Evolutionary conservation across 495 filamentous ascomycete species (phyloP).

Genomic region (Schizothecium vesticola): DNA sequence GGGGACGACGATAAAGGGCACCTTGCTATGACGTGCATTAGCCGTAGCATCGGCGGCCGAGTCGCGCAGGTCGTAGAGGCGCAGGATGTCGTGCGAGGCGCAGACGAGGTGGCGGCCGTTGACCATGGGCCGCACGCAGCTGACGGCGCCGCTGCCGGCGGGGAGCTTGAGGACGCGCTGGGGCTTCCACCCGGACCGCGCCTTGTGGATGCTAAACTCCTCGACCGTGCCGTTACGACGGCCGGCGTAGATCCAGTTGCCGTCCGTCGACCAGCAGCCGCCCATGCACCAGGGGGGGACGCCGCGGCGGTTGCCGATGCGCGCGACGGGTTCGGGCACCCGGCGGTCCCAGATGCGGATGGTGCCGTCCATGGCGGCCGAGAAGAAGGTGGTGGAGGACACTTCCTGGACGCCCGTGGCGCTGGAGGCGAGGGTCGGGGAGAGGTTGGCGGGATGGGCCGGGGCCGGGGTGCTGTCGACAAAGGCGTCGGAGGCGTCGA

Average conservation of each 20-base stretch:
- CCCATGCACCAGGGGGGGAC: conserved; percentile 97
- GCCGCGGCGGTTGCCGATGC: conserved; percentile 62
- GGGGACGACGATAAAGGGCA: conserved; percentile 90
- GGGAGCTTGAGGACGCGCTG: conserved; percentile 87
- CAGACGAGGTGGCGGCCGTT: conserved; percentile 92
- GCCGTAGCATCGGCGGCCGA: conserved; percentile 46
- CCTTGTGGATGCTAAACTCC: conserved; percentile 85
- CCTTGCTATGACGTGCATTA: conserved; percentile 54
- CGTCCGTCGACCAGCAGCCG: conserved; percentile 94
- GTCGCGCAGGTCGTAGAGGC: conserved; percentile 83
- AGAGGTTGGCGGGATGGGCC: conserved; percentile 20
- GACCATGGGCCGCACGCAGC: conserved; percentile 79
- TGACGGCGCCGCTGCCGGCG: conserved; percentile 81
- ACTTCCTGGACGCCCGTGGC: conserved; percentile 28
- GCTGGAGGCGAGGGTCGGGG: conserved; percentile 29
- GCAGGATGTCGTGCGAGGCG: conserved; percentile 89
- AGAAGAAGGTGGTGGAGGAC: conserved; percentile 72
- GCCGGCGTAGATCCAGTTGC: conserved; percentile 91
- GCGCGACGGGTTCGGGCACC: conserved; percentile 67
- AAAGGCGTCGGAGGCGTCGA: background rate
- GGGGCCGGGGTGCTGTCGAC: conserved; percentile 12
- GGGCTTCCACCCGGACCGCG: conserved; percentile 54
- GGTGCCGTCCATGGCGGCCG: conserved; percentile 80
- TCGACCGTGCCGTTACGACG: conserved; percentile 92
- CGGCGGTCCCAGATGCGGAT: conserved; percentile 90